Evolutionary conservation across 345 rosid genomes (phyloP), one percentile per base, ranked within the genome.

Genomic region (Gossypioides kirkii): DNA sequence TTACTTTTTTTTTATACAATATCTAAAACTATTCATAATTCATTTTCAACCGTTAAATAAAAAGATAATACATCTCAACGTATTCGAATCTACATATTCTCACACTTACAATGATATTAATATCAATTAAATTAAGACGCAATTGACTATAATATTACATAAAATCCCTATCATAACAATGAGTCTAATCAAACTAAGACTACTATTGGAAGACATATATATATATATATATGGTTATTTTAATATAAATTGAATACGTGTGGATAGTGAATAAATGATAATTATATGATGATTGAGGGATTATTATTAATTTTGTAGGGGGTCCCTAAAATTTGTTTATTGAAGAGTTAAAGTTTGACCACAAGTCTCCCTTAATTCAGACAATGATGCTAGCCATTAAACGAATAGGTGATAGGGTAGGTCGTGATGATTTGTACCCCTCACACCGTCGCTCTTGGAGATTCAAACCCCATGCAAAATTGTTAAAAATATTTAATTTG

Each of bases 61-160:
- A 0, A 32, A 0, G 1, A 32, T 4, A 32, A 32, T 28, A 0
- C 0, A 0, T 0, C 4, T 32, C 1, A 4, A 0, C 6, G 6
- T 6, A 32, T 32, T 32, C 36, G 0, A 32, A 32, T 0, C 0
- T 1, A 32, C 1, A 32, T 32, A 1, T 0, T 4, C 0, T 1
- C 5, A 0, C 1, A 32, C 6, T 4, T 0, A 32, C 0, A 32
- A 32, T 0, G 0, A 32, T 4, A 32, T 32, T 0, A 0, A 32
- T 32, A 0, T 32, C 38, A 32, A 0, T 32, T 0, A 0, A 32
- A 4, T 1, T 32, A 32, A 32, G 0, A 0, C 36, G 0, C 6
- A 32, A 32, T 32, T 1, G 1, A 32, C 6, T 32, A 32, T 32
- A 32, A 32, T 4, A 32, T 4, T 32, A 32, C 6, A 4, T 6